Percentiles rank a stretch among this genome's conserved stretches.
These are phyloP conservation scores for Stachybotrys echinatus DNA, from an alignment of 2,329 filamentous ascomycete species.

Conservation along the genomic window DNA sequence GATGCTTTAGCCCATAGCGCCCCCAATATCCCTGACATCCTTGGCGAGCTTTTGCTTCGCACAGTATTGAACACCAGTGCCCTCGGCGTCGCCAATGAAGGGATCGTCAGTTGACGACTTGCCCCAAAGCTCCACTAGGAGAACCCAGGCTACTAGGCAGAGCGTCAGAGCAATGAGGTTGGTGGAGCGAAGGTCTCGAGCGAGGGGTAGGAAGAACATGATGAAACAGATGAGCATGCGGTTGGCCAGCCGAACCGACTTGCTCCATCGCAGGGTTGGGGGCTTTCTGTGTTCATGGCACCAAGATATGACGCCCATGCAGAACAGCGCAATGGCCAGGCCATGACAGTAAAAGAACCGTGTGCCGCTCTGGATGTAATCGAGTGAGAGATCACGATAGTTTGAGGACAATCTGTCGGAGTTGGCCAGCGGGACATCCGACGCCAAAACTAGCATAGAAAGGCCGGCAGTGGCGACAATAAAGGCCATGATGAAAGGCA, in stretches of 20 bases:
- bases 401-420: conserved; percentile 42
- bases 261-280: conserved; percentile 41
- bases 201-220: conserved; percentile 50
- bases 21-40: not conserved
- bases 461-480: conserved; percentile 54
- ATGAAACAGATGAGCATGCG: conserved; percentile 44
- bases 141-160: conserved; percentile 36
- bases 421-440: conserved; percentile 45
- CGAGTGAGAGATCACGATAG: conserved; percentile 43
- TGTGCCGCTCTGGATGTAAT: conserved; percentile 45
- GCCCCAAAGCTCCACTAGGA: conserved; percentile 45
- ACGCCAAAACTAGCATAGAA: conserved; percentile 52
- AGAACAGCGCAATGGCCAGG: conserved; percentile 47
- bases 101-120: conserved; percentile 38
- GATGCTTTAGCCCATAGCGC: not conserved
- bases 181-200: conserved; percentile 38
- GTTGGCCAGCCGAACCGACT: conserved; percentile 44
- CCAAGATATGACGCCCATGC: conserved; percentile 49
- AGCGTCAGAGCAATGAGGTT: conserved; percentile 40
- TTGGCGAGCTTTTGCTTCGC: conserved; percentile 16
- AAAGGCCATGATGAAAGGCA: conserved; percentile 60
- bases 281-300: conserved; percentile 51
- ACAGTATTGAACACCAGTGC: conserved; percentile 30
- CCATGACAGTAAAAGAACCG: conserved; percentile 63
- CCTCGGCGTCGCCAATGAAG: conserved; percentile 33